Base-by-base conservation (phyloP, 1,284 basidiomycete species). In the Phylloboletellus chloephorus region DNA sequence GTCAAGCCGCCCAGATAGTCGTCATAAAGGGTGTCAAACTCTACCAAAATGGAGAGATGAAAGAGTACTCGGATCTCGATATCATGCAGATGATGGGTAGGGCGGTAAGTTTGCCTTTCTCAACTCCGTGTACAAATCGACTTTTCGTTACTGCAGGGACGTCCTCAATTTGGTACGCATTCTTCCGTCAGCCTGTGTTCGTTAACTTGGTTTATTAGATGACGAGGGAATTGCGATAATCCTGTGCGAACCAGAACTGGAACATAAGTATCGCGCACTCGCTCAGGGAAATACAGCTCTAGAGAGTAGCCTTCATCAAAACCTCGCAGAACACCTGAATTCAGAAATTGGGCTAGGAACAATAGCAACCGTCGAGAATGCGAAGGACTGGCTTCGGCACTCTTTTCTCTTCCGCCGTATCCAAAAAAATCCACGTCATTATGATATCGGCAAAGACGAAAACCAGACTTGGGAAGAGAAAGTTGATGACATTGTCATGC, bases 321-420 rank as follows among this genome's bases (percentile, higher is more conserved):
- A 88, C 56, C 75, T 97, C 8, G 70, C 81, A 2, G 93, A 96
- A 59, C 90, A 96, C 59, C 67, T 97, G 53, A 96, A 96, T 57
- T 92, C 90, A 2, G 94, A 97, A 65, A 85, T 96, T 39, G 83
- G 83, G 0, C 72, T 96, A 7, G 77, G 80, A 3, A 93, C 89
- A 0, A 91, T 95, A 52, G 76, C 68, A 2, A 72, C 74, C 48
- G 50, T 87, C 4, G 61, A 70, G 3, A 76, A 75, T 4, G 92
- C 89, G 1, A 85, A 79, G 53, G 67, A 73, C 9, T 96, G 93
- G 93, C 67, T 92, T 25, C 76, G 73, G 36, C 74, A 71, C 44
- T 87, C 91, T 0, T 95, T 95, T 61, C 66, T 96, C 7, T 92
- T 78, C 56, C 81, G 85, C 37, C 76, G 93, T 9, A 80, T 97